Evolutionary conservation across 208 protist genomes (phyloP), one percentile per base, ranked within the genome.

Genomic region (Trypanosoma brucei): DNA sequence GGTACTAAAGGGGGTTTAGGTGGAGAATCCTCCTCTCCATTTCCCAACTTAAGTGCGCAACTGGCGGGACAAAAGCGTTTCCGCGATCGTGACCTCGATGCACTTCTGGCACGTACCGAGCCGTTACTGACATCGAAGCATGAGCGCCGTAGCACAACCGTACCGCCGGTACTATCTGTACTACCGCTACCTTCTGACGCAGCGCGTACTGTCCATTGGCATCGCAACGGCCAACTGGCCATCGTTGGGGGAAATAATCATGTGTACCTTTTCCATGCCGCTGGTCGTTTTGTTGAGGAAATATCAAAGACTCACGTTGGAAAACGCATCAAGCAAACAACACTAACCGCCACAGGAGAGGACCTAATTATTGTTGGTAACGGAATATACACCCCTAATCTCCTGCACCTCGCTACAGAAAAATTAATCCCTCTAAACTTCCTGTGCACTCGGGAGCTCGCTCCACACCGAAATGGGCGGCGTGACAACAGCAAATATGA

Each of bases 251-350:
- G 86, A 44, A 88, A 84, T 60, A 74, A 74, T 38, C 79, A 91
- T 75, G 56, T 95, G 45, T 91, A 95, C 74, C 69, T 78, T 44
- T 95, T 92, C 59, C 84, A 93, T 78, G 78, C 83, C 31, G 69
- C 86, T n/a, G 89, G 89, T 35, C 68, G 64, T 31, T 95, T 86
- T 65, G 82, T 91, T 37, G 84, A 93, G 78, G 82, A 79, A 70
- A 72, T 95, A 2, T 74, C 81, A 0, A 88, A 88, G 68, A 69
- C 82, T 2, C 72, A 92, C 48, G 64, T 93, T 9, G 49, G 31
- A 1, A 51, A 73, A 38, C 76, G 75, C 1, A 50, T 91, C 13
- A 65, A 79, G 55, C 73, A 75, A 33, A 81, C 83, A n/a, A 69
- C 76, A 50, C 84, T 95, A 62, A 72, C 56, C 1, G 63, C 81